These are phyloP conservation scores for Clonostachys byssicola DNA, from an alignment of 2,329 filamentous ascomycete species.

Conservation along the genomic window DNA sequence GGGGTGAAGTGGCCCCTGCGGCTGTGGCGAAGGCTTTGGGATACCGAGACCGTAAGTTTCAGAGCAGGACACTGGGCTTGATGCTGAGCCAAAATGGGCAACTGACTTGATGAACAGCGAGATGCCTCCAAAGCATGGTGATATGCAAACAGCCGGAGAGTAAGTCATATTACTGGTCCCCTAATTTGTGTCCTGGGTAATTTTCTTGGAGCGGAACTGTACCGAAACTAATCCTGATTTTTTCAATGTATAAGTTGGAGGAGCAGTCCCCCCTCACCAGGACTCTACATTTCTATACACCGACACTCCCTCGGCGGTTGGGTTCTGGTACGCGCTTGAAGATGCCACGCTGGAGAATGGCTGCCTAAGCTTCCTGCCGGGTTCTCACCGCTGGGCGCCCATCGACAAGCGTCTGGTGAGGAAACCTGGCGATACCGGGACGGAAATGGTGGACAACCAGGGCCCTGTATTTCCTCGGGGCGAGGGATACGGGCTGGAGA, in stretches of 20 bases:
- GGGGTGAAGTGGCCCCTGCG: constrained; percentile 34
- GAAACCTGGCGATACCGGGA: constrained; percentile 46
- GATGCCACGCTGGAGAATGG: constrained; percentile 85
- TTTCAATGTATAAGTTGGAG: constrained; percentile 50
- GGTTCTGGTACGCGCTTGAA: constrained; percentile 97
- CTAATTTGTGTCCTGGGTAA: too few species aligned
- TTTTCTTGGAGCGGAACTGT: too few species aligned
- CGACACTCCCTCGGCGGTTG: constrained; percentile 80
- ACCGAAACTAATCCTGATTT: too few species aligned
- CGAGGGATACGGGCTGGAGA: constrained; percentile 38
- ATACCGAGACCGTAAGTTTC: constrained; percentile 51
- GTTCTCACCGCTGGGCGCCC: constrained; percentile 71
- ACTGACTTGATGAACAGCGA: constrained; percentile 24
- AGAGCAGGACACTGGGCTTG: too few species aligned
- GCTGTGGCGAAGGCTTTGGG: constrained; percentile 68
- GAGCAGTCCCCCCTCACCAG: constrained; percentile 85
- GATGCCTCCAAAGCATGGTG: constrained; percentile 88
- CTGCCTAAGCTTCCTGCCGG: constrained; percentile 80
- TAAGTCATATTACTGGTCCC: too few species aligned
- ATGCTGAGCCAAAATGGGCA: too few species aligned
- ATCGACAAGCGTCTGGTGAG: constrained; percentile 75
- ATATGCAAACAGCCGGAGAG: constrained; percentile 97
- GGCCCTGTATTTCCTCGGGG: constrained; percentile 60
- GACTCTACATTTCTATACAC: constrained; percentile 94
- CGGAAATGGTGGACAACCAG: constrained; percentile 67